These are phyloP conservation scores for Epichloe brachyelytri DNA, from an alignment of 2,329 filamentous ascomycete genomes.

Conservation along the genomic window DNA sequence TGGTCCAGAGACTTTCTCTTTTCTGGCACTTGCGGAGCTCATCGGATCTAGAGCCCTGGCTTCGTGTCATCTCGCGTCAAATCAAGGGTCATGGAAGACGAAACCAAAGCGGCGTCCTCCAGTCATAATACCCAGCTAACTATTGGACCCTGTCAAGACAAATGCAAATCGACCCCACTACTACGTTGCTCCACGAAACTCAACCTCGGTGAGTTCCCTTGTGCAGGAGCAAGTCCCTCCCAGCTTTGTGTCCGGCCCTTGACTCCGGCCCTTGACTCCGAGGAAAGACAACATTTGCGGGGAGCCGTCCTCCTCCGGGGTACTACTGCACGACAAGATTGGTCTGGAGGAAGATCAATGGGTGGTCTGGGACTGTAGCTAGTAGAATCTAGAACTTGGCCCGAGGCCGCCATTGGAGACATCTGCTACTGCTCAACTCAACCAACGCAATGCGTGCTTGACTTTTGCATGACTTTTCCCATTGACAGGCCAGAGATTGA, in stretches of 20 bases:
- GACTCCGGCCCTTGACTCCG: too few species aligned
- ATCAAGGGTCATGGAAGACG: background rate
- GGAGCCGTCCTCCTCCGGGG: conserved; percentile 5
- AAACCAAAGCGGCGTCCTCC: background rate
- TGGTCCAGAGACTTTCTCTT: background rate
- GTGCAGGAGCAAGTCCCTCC: background rate
- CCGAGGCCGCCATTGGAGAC: too few species aligned
- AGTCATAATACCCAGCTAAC: background rate
- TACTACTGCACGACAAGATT: background rate
- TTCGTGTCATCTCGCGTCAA: background rate
- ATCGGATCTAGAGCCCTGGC: background rate
- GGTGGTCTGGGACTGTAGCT: too few species aligned
- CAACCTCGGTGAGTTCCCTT: background rate
- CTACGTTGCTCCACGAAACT: conserved; percentile 4
- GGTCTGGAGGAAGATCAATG: background rate
- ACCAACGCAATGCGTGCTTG: too few species aligned
- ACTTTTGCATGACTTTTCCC: too few species aligned
- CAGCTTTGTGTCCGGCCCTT: too few species aligned
- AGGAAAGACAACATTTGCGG: conserved; percentile 1
- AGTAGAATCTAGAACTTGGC: too few species aligned
- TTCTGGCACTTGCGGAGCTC: conserved; percentile 1
- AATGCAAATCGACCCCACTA: background rate
- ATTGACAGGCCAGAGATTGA: too few species aligned
- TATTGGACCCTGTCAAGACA: background rate
- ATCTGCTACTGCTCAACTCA: too few species aligned